Evolutionary conservation across 164 flowering plant species (phyloP).

Genomic region (Nelumbo lutea): DNA sequence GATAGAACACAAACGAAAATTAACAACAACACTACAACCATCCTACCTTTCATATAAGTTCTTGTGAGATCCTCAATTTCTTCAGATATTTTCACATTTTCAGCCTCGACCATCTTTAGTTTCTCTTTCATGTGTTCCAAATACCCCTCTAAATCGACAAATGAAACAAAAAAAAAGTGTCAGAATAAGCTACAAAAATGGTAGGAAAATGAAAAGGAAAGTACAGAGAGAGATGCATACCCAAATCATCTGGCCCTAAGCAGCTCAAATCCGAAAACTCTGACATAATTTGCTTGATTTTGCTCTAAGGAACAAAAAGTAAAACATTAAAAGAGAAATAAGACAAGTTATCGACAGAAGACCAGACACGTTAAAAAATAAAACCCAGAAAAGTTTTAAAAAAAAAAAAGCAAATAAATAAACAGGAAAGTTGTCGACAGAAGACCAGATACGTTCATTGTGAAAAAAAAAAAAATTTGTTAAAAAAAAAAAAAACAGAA

Average conservation of each 20-base stretch:
- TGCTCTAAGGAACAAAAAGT: constrained; percentile 21
- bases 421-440: too few species aligned
- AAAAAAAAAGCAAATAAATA: too few species aligned
- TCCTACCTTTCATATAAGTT: constrained; percentile 38
- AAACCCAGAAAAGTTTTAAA: neutral
- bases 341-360: neutral
- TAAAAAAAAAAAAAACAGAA: neutral
- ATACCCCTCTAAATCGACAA: constrained; percentile 33
- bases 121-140: constrained; percentile 38
- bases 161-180: neutral
- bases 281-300: constrained; percentile 25
- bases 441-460: too few species aligned
- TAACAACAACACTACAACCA: neutral
- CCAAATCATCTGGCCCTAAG: constrained; percentile 29
- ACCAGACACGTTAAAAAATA: neutral
- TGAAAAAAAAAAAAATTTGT: neutral
- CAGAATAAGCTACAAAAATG: neutral
- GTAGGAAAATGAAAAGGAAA: neutral
- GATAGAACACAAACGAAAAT: neutral
- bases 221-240: constrained; percentile 8
- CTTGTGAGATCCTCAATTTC: constrained; percentile 44
- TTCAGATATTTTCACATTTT: constrained; percentile 28
- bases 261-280: constrained; percentile 29
- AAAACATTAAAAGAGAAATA: neutral
- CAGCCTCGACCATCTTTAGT: constrained; percentile 35